Base-by-base conservation (phyloP, 306 rosid species). In the Herpetospermum pedunculosum region DNA sequence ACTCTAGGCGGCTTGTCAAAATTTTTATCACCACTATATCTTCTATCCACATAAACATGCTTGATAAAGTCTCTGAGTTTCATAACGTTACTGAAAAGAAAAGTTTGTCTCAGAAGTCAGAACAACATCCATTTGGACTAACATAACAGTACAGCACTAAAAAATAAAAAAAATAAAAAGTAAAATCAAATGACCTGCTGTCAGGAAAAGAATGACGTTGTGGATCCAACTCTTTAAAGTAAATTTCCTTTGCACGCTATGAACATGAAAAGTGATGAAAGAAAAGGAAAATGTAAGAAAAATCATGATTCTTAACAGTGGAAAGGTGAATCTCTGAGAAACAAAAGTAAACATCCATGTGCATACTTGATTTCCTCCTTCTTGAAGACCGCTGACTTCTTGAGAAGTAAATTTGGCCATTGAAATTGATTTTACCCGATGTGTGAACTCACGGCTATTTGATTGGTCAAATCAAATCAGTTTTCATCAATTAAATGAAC, bases 401-500 rank as follows among this genome's bases (percentile, higher is more conserved):
- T 94, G 98, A 5, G 90, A 88, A 37, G 97, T 86, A 82, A 94
- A 94, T 82, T 91, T 94, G 29, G 98, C 95, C 97, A 94, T 94
- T 12, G 98, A 94, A 81, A 94, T 77, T 30, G 97, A 94, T 78
- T 94, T 94, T 73, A 94, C 95, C 69, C 98, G 80, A 80, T 94
- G 98, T 1, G 97, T 91, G 77, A 94, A 91, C 86, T 94, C 97
- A 52, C 98, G 97, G 76, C 98, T 94, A 88, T 71, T 80, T 28
- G 68, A 74, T 14, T 63, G 16, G 47, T 44, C 21, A 43, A 62
- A 28, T 43, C 30, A 46, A 19, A 13, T 10, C n/a, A 64, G 38
- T 75, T 29, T 7, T 21, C n/a, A 77, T 59, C 72, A 84, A 83
- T 32, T 29, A 67, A 40, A 65, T 44, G 59, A 46, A 32, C 4